Percentiles rank a stretch among this genome's conserved stretches.
phyloP scores from a whole-genome alignment of 331 rosid species.

The Erythrophleum ivorense region DNA sequence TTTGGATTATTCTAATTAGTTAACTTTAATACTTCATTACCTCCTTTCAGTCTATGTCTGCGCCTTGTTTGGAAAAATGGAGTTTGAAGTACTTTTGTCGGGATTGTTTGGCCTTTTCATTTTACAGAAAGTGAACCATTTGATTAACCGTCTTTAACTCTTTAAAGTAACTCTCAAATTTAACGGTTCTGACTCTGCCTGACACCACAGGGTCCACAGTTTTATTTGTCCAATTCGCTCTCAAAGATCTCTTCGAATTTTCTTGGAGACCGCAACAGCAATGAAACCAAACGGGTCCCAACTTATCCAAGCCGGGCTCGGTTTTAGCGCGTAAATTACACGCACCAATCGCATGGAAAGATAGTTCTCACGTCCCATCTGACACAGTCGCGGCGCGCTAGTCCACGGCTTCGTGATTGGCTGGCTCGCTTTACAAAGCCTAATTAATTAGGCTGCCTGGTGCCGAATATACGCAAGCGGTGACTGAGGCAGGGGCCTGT shows the following conservation, averaged over 20 bases:
- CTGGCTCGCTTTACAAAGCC: background rate
- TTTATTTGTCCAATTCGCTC: conserved; percentile 36
- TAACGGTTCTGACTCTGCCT: conserved; percentile 40
- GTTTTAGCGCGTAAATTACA: conserved; percentile 4
- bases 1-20: background rate
- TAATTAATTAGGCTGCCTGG: background rate
- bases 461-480: background rate
- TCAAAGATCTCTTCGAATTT: background rate
- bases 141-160: conserved; percentile 33
- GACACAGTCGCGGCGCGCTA: background rate
- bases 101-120: conserved; percentile 47
- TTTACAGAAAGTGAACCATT: background rate
- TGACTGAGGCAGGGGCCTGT: background rate
- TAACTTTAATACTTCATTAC: background rate
- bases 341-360: conserved; percentile 35
- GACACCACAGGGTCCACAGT: conserved; percentile 37
- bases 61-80: conserved; percentile 37
- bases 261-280: background rate
- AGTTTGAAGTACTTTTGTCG: conserved; percentile 54
- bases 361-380: conserved; percentile 30
- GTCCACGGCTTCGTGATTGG: conserved; percentile 55
- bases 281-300: conserved; percentile 22
- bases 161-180: conserved; percentile 34
- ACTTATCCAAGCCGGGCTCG: background rate
- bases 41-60: conserved; percentile 4